Base-by-base conservation (phyloP, 2,329 filamentous ascomycete species). In the Aureobasidium subglaciale region DNA sequence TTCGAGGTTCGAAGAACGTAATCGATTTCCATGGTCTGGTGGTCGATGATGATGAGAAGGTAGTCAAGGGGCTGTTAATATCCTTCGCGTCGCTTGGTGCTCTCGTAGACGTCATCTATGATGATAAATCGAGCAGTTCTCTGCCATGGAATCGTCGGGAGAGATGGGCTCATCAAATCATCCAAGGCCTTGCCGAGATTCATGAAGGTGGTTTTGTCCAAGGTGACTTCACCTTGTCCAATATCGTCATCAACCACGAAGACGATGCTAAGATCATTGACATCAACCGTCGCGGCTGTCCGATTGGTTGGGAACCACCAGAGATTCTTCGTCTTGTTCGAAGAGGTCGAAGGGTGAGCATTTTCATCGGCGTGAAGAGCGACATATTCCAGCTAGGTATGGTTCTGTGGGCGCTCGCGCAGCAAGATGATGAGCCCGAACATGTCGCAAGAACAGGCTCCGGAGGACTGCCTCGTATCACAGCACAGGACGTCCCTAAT, bases 341-440 rank as follows among this genome's bases (percentile, higher is more conserved):
- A 61, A 91, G 85, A 69, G 88, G 88, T 57, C 91, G 96, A 70
- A 82, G 90, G 27, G 91, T 99, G 53, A 87, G 88, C 42, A 96
- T 97, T 86, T 96, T 95, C 66, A 97, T 99, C 67, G 92, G 93
- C 11, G 90, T 96, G 67, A 99, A 99, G 72, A 96, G 92, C 0
- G 93, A 99, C 71, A 77, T 99, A 1, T 99, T 87, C 65, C 93
- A 99, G 71, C 79, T 97, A 5, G 93, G 93, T 5, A 99, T 99
- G 93, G 90, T 96, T 2, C 75, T 99, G 2, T 99, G 92, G 90
- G 90, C 89, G 20, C 74, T 99, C 42, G 92, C 90, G 1, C 87
- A 86, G 66, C 82, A 92, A 62, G 83, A 91, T 56, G 92, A 97
- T 64, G 92, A 97, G 65, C 93, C 93, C 1, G 93, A 97, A 68